Conservation (phyloP, 164 flowering plant genomes). For the Vitis rupestris region DNA sequence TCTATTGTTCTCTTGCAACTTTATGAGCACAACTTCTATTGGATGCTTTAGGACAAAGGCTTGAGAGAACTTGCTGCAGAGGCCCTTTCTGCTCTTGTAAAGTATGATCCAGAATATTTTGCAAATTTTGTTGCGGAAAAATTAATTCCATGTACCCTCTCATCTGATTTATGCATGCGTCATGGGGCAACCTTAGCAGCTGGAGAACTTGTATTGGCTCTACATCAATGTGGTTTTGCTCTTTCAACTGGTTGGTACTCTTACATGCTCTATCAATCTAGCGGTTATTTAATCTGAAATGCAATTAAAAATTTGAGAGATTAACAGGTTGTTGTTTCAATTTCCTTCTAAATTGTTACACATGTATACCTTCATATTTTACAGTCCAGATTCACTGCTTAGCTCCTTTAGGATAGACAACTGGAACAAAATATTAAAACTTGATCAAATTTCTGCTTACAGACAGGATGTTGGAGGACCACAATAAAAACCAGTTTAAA, state of each 20-base stretch:
- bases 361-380: too few species aligned
- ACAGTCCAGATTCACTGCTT: too few species aligned
- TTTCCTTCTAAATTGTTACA: too few species aligned
- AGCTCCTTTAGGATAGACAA: too few species aligned
- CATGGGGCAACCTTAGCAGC: constrained; percentile 94
- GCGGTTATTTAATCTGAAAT: too few species aligned
- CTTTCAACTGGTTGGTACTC: constrained; percentile 63
- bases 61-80: constrained; percentile 90
- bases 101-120: constrained; percentile 77
- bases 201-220: constrained; percentile 84
- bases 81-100: constrained; percentile 84
- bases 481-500: too few species aligned
- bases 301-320: too few species aligned
- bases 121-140: constrained; percentile 60
- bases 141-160: constrained; percentile 77
- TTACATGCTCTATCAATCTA: not conserved
- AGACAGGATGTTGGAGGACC: too few species aligned
- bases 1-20: not conserved
- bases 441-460: too few species aligned
- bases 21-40: constrained; percentile 9
- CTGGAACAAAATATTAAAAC: too few species aligned
- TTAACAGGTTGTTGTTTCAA: too few species aligned
- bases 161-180: constrained; percentile 90
- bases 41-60: constrained; percentile 69
- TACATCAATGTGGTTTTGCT: constrained; percentile 46